These are phyloP conservation scores for Penicillium maclennaniae DNA, from an alignment of 495 filamentous ascomycete genomes.

Conservation along the genomic window DNA sequence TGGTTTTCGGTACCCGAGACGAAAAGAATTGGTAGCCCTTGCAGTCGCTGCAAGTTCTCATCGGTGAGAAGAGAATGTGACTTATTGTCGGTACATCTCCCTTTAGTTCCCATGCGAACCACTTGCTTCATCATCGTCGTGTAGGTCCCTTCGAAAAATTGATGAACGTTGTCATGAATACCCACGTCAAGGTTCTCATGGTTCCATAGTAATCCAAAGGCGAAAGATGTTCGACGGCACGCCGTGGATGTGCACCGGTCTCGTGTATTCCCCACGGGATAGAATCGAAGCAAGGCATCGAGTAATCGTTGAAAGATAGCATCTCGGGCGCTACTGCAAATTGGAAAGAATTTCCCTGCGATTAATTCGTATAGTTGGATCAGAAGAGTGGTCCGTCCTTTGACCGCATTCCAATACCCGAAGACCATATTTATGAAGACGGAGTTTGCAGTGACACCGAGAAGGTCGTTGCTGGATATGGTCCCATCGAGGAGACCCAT, in stretches of 20 bases:
- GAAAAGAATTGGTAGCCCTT: conserved; percentile 54
- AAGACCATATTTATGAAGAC: conserved; percentile 66
- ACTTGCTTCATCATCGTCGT: conserved; percentile 56
- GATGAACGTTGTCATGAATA: conserved; percentile 59
- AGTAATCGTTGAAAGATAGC: conserved; percentile 9
- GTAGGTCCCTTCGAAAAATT: conserved; percentile 60
- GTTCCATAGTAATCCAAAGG: conserved; percentile 64
- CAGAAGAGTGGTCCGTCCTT: conserved; percentile 41
- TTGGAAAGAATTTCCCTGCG: conserved; percentile 13
- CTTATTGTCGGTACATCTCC: conserved; percentile 43
- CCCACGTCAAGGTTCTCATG: conserved; percentile 60
- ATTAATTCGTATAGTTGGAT: conserved; percentile 15
- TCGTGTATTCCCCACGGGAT: conserved; percentile 44
- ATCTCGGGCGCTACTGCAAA: neutral
- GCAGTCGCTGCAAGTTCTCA: conserved; percentile 42
- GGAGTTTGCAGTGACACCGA: conserved; percentile 59
- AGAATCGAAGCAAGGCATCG: conserved; percentile 40
- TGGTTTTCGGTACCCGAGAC: conserved; percentile 58
- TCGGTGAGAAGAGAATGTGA: neutral
- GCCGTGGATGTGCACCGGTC: conserved; percentile 61
- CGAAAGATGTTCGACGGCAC: conserved; percentile 57
- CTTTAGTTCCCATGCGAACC: conserved; percentile 52
- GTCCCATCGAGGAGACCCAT: conserved; percentile 62
- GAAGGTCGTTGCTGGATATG: conserved; percentile 28
- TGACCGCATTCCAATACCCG: conserved; percentile 54